phyloP scores from a whole-genome alignment of 257 asterid species.

The Petunia secreta region DNA sequence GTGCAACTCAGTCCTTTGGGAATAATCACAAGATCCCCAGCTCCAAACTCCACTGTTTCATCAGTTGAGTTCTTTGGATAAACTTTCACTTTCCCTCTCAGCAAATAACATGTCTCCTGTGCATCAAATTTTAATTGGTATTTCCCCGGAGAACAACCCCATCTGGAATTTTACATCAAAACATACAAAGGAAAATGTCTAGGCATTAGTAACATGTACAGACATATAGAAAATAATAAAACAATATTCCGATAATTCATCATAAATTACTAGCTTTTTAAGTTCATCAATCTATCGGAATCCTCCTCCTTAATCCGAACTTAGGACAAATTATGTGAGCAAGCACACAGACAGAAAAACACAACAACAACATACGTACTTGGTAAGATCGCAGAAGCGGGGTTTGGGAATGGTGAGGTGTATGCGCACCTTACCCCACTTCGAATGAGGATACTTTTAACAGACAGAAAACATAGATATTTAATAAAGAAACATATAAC shows the following conservation, averaged over 20 bases:
- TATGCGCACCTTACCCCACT: no score
- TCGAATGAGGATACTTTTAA: no score
- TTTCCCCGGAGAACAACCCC: constrained; percentile 95
- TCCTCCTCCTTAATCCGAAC: neutral
- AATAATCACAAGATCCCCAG: constrained; percentile 79
- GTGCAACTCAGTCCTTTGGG: constrained; percentile 92
- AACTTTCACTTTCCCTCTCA: constrained; percentile 83
- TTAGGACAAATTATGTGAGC: neutral
- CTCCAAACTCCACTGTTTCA: constrained; percentile 76
- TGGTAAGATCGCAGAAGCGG: no score
- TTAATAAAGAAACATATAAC: neutral
- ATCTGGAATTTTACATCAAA: constrained; percentile 37
- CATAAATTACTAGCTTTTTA: neutral
- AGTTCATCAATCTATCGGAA: neutral
- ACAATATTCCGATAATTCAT: neutral
- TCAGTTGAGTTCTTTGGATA: constrained; percentile 56
- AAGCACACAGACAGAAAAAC: no score
- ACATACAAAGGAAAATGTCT: neutral
- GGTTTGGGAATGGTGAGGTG: no score
- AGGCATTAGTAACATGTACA: neutral
- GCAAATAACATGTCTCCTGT: constrained; percentile 73
- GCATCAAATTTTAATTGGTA: constrained; percentile 84
- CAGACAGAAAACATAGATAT: neutral
- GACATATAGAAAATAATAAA: neutral
- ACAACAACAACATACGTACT: no score